These are phyloP conservation scores for Alternaria triticina DNA, from an alignment of 2,329 filamentous ascomycete genomes.

Conservation along the genomic window DNA sequence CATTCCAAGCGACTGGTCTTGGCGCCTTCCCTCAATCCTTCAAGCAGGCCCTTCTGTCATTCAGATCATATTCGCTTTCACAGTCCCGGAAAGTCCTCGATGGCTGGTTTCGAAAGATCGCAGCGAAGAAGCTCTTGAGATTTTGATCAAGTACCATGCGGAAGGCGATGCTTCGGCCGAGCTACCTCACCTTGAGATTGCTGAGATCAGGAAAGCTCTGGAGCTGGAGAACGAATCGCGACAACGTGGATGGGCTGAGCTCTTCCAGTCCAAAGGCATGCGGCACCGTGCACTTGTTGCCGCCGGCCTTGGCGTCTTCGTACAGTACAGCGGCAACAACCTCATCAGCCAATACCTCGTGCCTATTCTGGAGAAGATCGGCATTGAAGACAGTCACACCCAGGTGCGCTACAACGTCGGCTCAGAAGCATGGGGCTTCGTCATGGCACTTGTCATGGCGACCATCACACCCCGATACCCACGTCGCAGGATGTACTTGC, in stretches of 20 bases:
- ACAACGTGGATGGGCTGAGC: conserved; percentile 63
- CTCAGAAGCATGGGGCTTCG: conserved; percentile 65
- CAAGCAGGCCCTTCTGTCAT: conserved; percentile 68
- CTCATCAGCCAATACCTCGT: conserved; percentile 71
- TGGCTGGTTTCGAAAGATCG: conserved; percentile 70
- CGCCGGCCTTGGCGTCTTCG: conserved; percentile 68
- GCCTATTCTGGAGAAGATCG: conserved; percentile 65
- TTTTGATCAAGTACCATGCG: conserved; percentile 69
- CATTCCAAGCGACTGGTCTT: conserved; percentile 68
- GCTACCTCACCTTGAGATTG: conserved; percentile 70
- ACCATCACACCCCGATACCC: conserved; percentile 62
- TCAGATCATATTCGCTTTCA: conserved; percentile 68
- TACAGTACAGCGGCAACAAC: conserved; percentile 71
- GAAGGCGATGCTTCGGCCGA: conserved; percentile 61
- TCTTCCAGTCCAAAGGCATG: conserved; percentile 68
- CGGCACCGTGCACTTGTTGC: conserved; percentile 68
- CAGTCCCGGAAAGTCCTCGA: conserved; percentile 69
- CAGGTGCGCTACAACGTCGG: conserved; percentile 58
- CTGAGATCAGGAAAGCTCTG: conserved; percentile 70
- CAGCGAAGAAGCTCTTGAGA: conserved; percentile 65
- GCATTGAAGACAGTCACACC: conserved; percentile 57
- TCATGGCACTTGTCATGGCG: conserved; percentile 63
- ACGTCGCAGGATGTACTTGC: conserved; percentile 63
- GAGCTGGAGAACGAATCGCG: conserved; percentile 61
- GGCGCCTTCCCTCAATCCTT: conserved; percentile 70